Base-by-base conservation (phyloP, 768 basidiomycete species). In the Cantharellus cinnabarinus region DNA sequence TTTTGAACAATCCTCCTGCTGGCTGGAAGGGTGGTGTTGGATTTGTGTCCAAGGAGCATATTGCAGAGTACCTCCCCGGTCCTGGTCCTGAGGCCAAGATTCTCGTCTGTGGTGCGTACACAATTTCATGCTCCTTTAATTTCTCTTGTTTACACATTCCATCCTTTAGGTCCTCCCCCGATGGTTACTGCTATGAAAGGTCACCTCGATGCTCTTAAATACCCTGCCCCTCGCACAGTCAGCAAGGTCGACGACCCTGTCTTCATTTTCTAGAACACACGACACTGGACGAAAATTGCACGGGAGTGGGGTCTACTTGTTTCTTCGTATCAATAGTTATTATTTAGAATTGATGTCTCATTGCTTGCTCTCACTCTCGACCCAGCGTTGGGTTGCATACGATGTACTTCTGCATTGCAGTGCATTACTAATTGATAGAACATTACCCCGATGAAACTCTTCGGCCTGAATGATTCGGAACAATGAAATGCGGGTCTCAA, bases 181-280 rank as follows among this genome's bases (percentile, higher is more conserved):
- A 85, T 85, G 83, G 78, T 83, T 70, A 73, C 70, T 15, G 83
- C 83, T 14, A 85, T 85, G 83, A 85, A 85, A 81, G 80, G 67
- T 65, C 82, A 94, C 68, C 78, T 99, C 29, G 83, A 79, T 38
- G 85, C 84, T 58, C 80, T 99, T 67, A 81, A 79, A 64, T 95
- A 89, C 73, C 83, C 89, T 50, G 79, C 82, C 37, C 89, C 95
- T 3, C 79, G 85, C 63, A 80, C 89, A 4, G 77, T 95, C 71
- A 90, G 86, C 79, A 99, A 98, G 75, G 79, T 93, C 53, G 83
- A 78, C 58, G 93, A 97, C 69, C 80, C 88, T 78, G 87, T 83
- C 67, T 52, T 64, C 35, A 37, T 10, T 54, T 54, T 4, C 4
- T 37, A 29, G 20, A 29, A 29, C 20, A 29, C 20, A 29, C 20